These are phyloP conservation scores for Noccaea bulbosa DNA, from an alignment of 345 rosid genomes.

Conservation along the genomic window DNA sequence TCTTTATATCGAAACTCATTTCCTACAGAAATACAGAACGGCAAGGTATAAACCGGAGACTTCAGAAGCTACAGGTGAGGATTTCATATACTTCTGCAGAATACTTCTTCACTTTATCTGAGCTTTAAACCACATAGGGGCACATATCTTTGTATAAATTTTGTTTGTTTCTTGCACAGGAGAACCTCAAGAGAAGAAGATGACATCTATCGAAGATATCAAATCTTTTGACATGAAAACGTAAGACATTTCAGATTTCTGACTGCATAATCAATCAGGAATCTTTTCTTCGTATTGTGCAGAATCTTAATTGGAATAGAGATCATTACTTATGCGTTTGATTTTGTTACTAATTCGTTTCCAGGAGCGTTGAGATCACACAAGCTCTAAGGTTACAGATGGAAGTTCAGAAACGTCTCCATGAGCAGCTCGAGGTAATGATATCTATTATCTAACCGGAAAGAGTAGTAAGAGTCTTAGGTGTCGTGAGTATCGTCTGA, in stretches of 20 bases:
- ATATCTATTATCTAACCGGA: background rate
- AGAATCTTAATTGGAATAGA: background rate
- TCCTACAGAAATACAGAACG: constrained; percentile 81
- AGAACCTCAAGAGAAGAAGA: constrained; percentile 68
- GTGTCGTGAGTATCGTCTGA: constrained; percentile 9
- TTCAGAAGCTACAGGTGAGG: constrained; percentile 59
- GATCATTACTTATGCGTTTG: background rate
- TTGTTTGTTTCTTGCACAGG: constrained; percentile 43
- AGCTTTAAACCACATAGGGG: constrained; percentile 2
- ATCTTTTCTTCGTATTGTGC: background rate
- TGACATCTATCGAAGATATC: constrained; percentile 58
- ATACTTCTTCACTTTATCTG: background rate
- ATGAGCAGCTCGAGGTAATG: constrained; percentile 95
- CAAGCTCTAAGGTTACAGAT: constrained; percentile 91
- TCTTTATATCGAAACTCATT: constrained; percentile 27
- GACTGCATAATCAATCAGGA: background rate
- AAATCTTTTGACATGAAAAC: constrained; percentile 79
- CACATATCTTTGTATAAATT: constrained; percentile 19
- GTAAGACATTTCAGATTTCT: constrained; percentile 49
- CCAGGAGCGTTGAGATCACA: constrained; percentile 50
- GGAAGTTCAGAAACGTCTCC: constrained; percentile 96
- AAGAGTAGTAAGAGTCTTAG: background rate
- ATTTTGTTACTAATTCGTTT: background rate
- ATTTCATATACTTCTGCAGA: constrained; percentile 1
- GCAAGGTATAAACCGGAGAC: constrained; percentile 86